Percentiles rank a stretch among this genome's conserved stretches.
Conservation (phyloP, 1,284 basidiomycete genomes). For the Boletus coffeatus region DNA sequence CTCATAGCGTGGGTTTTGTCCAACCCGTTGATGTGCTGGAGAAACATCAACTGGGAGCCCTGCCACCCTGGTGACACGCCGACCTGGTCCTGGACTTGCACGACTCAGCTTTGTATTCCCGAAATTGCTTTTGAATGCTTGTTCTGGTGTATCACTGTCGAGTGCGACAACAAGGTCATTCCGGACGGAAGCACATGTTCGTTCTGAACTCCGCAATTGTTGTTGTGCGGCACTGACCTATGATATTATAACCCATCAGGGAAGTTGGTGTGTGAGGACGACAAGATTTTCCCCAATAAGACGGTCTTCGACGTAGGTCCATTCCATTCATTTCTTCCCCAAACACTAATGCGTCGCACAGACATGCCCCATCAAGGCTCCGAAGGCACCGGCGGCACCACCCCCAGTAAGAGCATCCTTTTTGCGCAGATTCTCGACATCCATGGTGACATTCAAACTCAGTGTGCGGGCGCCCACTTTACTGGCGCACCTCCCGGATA, state of each 20-base stretch:
- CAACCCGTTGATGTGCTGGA: constrained; percentile 2
- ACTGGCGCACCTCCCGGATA: constrained; percentile 6
- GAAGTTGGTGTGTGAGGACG: constrained; percentile 5
- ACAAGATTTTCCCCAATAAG: constrained; percentile 3
- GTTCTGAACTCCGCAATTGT: background rate
- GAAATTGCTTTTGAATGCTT: background rate
- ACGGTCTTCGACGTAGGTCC: constrained; percentile 6
- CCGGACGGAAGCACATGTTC: constrained; percentile 3
- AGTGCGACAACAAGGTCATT: constrained; percentile 6
- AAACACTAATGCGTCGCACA: background rate
- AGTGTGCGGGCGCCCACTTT: constrained; percentile 13
- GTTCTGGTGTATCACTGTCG: constrained; percentile 11
- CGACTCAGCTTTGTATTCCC: constrained; percentile 3
- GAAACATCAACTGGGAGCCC: constrained; percentile 10
- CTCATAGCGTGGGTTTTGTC: constrained; percentile 1
- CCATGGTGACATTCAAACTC: background rate
- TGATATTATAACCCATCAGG: background rate
- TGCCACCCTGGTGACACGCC: background rate
- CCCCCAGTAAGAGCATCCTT: background rate
- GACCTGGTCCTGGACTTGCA: constrained; percentile 3
- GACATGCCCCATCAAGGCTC: background rate
- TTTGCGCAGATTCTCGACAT: background rate
- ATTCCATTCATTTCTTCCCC: background rate
- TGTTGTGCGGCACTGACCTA: background rate
- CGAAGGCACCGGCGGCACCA: background rate